phyloP scores from a whole-genome alignment of 2,329 filamentous ascomycete species.

The Nemania sp. region DNA sequence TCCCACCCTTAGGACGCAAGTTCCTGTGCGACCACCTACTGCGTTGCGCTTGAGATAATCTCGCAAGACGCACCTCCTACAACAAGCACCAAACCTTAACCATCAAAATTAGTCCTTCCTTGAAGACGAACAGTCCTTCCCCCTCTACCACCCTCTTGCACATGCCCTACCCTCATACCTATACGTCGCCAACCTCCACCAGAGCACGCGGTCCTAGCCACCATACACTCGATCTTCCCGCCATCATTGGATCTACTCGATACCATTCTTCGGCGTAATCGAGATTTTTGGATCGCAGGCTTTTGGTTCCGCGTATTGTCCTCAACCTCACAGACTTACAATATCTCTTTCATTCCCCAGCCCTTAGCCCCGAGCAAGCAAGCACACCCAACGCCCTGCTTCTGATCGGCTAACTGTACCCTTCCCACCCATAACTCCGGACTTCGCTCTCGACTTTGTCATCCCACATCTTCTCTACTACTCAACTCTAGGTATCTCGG shows the following conservation, averaged over 20 bases:
- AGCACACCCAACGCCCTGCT: slow-evolving; percentile 3
- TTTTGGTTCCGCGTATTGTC: slow-evolving; percentile 41
- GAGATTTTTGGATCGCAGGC: slow-evolving; percentile 43
- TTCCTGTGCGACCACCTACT: slow-evolving; percentile 15
- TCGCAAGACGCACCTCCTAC: slow-evolving; percentile 26
- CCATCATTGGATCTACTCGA: slow-evolving; percentile 39
- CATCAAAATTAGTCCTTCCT: slow-evolving; percentile 22
- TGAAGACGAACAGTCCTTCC: slow-evolving; percentile 20
- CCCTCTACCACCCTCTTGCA: slow-evolving; percentile 8
- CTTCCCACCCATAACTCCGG: neutral
- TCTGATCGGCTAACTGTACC: slow-evolving; percentile 4
- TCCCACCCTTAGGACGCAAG: neutral
- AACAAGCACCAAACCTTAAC: neutral
- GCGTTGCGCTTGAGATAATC: slow-evolving; percentile 6
- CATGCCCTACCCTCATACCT: slow-evolving; percentile 14
- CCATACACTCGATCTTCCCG: slow-evolving; percentile 27
- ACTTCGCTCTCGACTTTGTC: slow-evolving; percentile 10
- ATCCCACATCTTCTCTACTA: slow-evolving; percentile 11
- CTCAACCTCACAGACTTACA: slow-evolving; percentile 40
- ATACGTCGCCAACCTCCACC: neutral
- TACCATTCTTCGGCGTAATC: slow-evolving; percentile 32
- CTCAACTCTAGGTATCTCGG: neutral
- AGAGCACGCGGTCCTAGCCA: slow-evolving; percentile 19
- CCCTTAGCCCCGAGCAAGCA: slow-evolving; percentile 14
- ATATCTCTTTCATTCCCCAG: slow-evolving; percentile 38